These are phyloP conservation scores for Monosporascus ibericus DNA, from an alignment of 2,329 filamentous ascomycete species.

Conservation along the genomic window DNA sequence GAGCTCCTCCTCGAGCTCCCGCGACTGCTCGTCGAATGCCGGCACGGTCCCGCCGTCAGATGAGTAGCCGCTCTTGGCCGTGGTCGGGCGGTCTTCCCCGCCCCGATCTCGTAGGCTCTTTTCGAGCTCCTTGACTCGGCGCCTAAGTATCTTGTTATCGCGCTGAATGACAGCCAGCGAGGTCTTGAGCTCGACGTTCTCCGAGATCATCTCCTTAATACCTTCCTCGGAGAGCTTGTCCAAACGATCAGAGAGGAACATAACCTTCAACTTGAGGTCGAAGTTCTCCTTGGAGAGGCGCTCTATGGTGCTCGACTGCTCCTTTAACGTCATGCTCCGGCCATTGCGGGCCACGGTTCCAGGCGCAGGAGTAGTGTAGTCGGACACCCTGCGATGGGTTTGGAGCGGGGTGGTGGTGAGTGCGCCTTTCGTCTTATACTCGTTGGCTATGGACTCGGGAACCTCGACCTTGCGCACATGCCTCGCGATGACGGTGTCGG, in stretches of 20 bases:
- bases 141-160: slow-evolving; percentile 78
- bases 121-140: slow-evolving; percentile 80
- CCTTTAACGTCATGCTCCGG: slow-evolving; percentile 81
- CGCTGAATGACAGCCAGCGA: slow-evolving; percentile 83
- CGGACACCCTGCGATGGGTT: slow-evolving; percentile 37
- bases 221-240: slow-evolving; percentile 93
- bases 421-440: slow-evolving; percentile 73
- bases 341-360: slow-evolving; percentile 50
- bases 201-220: slow-evolving; percentile 95
- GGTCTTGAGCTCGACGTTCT: slow-evolving; percentile 93
- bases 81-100: slow-evolving; percentile 56
- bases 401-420: slow-evolving; percentile 46
- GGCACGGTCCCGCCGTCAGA: slow-evolving; percentile 53
- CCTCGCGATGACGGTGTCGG: slow-evolving; percentile 81
- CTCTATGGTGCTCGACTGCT: slow-evolving; percentile 96
- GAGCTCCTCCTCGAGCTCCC: slow-evolving; percentile 79
- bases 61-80: slow-evolving; percentile 49
- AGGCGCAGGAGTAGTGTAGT: slow-evolving; percentile 49
- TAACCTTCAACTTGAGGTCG: slow-evolving; percentile 92
- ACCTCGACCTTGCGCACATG: slow-evolving; percentile 88
- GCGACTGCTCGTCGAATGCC: slow-evolving; percentile 52
- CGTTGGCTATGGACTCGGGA: slow-evolving; percentile 78
- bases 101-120: slow-evolving; percentile 60
- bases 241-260: slow-evolving; percentile 89
- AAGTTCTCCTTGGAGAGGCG: slow-evolving; percentile 97